phyloP scores from a whole-genome alignment of 495 filamentous ascomycete genomes.

The Aspergillus diversus region DNA sequence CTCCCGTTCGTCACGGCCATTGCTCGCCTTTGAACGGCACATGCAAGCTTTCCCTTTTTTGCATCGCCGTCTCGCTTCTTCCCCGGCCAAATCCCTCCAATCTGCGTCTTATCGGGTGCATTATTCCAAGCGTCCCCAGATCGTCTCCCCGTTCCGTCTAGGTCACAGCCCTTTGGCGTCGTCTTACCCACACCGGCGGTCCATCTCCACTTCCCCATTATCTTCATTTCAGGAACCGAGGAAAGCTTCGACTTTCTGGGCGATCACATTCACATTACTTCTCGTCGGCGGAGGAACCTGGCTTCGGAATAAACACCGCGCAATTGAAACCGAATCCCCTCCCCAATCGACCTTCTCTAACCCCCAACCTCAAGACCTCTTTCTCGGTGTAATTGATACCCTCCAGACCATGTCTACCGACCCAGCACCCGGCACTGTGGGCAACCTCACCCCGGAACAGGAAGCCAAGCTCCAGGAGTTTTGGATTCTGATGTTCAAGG shows the following conservation, averaged over 20 bases:
- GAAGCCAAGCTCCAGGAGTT: conserved; percentile 86
- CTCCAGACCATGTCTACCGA: conserved; percentile 44
- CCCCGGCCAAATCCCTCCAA: conserved; percentile 39
- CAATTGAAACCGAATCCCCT: conserved; percentile 16
- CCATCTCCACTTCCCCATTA: conserved; percentile 34
- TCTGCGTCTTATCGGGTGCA: conserved; percentile 19
- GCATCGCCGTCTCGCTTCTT: conserved; percentile 36
- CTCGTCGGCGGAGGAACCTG: conserved; percentile 41
- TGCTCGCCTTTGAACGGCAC: conserved; percentile 29
- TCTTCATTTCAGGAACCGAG: conserved; percentile 34
- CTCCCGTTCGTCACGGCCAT: conserved; percentile 13
- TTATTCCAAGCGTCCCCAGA: conserved; percentile 30
- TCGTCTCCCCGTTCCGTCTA: conserved; percentile 22
- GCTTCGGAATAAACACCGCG: conserved; percentile 40
- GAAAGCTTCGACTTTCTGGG: conserved; percentile 45
- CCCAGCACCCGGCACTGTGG: conserved; percentile 74
- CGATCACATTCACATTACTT: conserved; percentile 39
- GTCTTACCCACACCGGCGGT: conserved; percentile 28
- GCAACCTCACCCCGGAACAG: conserved; percentile 85
- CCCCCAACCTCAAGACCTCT: conserved; percentile 28
- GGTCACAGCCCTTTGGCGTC: conserved; percentile 22
- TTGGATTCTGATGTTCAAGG: conserved; percentile 76
- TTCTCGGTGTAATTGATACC: conserved; percentile 47
- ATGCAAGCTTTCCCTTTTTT: conserved; percentile 42
- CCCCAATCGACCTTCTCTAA: conserved; percentile 13